These are phyloP conservation scores for Ogataea wickerhamii DNA, from an alignment of 805 yeast species.

Conservation along the genomic window DNA sequence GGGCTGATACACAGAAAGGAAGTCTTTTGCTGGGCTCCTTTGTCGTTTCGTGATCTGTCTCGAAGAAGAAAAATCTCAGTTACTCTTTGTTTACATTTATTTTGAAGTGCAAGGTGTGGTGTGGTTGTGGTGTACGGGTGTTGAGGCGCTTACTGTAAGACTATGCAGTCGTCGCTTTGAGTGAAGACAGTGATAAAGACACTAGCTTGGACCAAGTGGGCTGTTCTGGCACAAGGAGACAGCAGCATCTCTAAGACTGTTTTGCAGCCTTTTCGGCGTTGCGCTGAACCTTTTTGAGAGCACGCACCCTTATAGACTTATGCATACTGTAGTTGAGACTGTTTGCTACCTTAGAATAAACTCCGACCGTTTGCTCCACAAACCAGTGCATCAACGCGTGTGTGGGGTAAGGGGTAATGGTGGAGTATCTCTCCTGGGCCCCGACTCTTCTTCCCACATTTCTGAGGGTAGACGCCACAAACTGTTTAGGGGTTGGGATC, in stretches of 20 bases:
- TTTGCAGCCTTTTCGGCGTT: conserved; percentile 3
- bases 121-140: too few species aligned
- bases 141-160: too few species aligned
- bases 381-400: conserved; percentile 90
- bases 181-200: too few species aligned
- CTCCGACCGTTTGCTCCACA: conserved; percentile 78
- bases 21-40: too few species aligned
- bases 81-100: too few species aligned
- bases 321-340: conserved; percentile 72
- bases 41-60: too few species aligned
- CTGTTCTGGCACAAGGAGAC: too few species aligned
- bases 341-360: conserved; percentile 68
- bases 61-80: too few species aligned
- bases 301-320: conserved; percentile 72
- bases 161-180: too few species aligned
- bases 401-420: conserved; percentile 87
- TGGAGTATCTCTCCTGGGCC: conserved; percentile 85
- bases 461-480: conserved; percentile 69
- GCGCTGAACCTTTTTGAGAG: conserved; percentile 68
- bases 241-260: conserved; percentile 1
- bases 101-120: too few species aligned
- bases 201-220: too few species aligned
- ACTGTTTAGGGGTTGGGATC: conserved; percentile 78
- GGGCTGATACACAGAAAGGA: too few species aligned
- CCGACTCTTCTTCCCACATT: conserved; percentile 83